phyloP scores from a whole-genome alignment of 2,329 filamentous ascomycete genomes.

The Alternaria hordeiaustralica region DNA sequence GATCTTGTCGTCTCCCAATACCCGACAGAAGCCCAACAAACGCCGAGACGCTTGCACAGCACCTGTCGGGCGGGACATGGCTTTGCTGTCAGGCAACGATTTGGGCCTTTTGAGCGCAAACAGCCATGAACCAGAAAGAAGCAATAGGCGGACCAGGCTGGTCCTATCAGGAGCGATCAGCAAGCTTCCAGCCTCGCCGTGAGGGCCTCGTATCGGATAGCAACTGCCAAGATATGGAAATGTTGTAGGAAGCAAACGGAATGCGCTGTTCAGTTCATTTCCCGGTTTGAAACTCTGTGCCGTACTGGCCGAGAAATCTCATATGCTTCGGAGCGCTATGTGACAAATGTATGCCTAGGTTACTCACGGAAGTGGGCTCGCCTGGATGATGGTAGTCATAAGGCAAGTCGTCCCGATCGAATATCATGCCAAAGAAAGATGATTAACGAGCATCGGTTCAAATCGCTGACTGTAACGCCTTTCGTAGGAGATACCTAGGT shows the following conservation, averaged over 20 bases:
- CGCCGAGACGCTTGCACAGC: background rate
- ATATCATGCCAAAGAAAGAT: background rate
- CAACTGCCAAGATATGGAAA: background rate
- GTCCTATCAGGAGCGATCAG: background rate
- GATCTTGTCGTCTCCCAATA: background rate
- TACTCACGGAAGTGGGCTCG: background rate
- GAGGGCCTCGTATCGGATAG: background rate
- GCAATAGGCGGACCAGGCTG: background rate
- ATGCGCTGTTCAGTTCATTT: background rate
- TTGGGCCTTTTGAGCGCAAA: background rate
- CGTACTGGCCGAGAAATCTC: background rate
- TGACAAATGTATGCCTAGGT: background rate
- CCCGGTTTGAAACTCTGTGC: background rate
- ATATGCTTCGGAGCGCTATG: background rate
- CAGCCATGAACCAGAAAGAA: background rate
- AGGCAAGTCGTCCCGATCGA: background rate
- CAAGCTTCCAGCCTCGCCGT: background rate
- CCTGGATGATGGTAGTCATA: background rate
- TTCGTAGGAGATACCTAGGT: background rate
- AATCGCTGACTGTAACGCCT: background rate
- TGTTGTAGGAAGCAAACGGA: background rate
- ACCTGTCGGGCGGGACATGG: background rate
- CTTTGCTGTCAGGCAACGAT: background rate
- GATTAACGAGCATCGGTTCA: background rate
- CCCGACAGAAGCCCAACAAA: background rate